Percentiles rank a stretch among this genome's conserved stretches.
Evolutionary conservation across 495 filamentous ascomycete species (phyloP).

Genomic region (Parachaetomium inaequale): DNA sequence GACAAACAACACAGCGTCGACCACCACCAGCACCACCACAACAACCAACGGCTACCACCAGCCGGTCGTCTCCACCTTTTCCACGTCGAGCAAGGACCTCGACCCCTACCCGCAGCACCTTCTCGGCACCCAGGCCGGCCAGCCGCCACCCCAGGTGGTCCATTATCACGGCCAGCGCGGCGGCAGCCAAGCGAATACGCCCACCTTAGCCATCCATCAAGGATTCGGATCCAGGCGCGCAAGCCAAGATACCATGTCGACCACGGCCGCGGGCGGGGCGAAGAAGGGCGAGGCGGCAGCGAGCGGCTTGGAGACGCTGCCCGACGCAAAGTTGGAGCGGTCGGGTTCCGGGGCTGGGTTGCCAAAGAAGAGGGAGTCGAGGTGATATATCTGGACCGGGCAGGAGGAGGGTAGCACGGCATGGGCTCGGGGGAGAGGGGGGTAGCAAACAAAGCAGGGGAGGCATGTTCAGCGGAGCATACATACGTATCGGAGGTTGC

Average conservation of each 20-base stretch:
- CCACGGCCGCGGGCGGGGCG: conserved; percentile 17
- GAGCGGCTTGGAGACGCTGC: conserved; percentile 36
- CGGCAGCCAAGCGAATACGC: conserved; percentile 59
- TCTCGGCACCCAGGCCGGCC: conserved; percentile 54
- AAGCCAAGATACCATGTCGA: conserved; percentile 36
- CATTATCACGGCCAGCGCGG: conserved; percentile 58
- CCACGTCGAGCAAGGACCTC: conserved; percentile 70
- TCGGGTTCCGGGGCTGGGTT: neutral
- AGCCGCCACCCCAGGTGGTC: conserved; percentile 57
- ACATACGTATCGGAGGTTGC: neutral
- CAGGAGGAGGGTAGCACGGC: neutral
- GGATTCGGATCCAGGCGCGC: conserved; percentile 37
- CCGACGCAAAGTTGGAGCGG: conserved; percentile 34
- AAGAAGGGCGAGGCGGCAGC: conserved; percentile 30
- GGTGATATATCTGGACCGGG: conserved; percentile 2
- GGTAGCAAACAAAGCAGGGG: neutral
- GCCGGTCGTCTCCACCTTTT: conserved; percentile 68
- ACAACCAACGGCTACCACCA: conserved; percentile 56
- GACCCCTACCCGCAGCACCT: conserved; percentile 67
- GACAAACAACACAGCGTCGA: conserved; percentile 9
- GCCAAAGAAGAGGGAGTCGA: conserved; percentile 19
- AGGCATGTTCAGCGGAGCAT: conserved; percentile 2
- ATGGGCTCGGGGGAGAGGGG: neutral
- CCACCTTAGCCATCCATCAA: conserved; percentile 45
- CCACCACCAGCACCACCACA: conserved; percentile 30